Conservation (phyloP, 208 protist genomes). For the Porcisia hertigi region DNA sequence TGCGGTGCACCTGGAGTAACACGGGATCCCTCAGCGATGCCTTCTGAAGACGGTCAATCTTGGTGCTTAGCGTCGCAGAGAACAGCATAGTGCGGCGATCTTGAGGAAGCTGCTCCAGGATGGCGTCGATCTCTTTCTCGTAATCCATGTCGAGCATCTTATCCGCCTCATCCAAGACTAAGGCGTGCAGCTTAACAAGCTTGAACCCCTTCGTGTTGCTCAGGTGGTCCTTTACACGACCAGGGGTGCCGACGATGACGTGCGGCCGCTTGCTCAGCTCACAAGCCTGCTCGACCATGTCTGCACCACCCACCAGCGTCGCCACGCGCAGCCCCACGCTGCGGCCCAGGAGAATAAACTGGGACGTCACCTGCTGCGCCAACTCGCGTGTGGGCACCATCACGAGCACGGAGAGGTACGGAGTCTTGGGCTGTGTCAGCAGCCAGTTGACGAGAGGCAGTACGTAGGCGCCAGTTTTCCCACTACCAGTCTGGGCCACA, state of each 20-base stretch:
- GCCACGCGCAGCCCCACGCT: slow-evolving; percentile 90
- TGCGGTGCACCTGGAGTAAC: slow-evolving; percentile 94
- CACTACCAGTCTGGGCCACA: slow-evolving; percentile 98
- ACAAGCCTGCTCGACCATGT: slow-evolving; percentile 96
- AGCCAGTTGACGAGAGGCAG: slow-evolving; percentile 98
- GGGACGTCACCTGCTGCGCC: slow-evolving; percentile 97
- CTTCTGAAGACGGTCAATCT: slow-evolving; percentile 97
- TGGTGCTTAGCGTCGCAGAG: slow-evolving; percentile 98
- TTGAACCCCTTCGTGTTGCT: slow-evolving; percentile 99
- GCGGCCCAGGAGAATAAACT: slow-evolving; percentile 90
- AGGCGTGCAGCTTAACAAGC: slow-evolving; percentile 93
- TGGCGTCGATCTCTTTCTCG: slow-evolving; percentile 97
- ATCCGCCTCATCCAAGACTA: slow-evolving; percentile 99
- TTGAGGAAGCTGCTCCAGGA: slow-evolving; percentile 91
- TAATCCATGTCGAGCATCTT: slow-evolving; percentile 98
- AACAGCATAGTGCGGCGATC: slow-evolving; percentile 96
- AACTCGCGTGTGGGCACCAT: slow-evolving; percentile 98
- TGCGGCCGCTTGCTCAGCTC: slow-evolving; percentile 95
- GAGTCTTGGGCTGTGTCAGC: slow-evolving; percentile 89
- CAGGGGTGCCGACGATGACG: slow-evolving; percentile 98
- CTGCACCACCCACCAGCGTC: slow-evolving; percentile 93
- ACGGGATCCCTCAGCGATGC: slow-evolving; percentile 97
- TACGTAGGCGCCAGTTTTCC: slow-evolving; percentile 99
- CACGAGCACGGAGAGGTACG: slow-evolving; percentile 92
- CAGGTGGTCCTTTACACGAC: slow-evolving; percentile 97